A percentile compares a stretch with the other conserved stretches of the same genome.
phyloP scores from a whole-genome alignment of 176 grass and related monocot species.

The Otatea glauca region DNA sequence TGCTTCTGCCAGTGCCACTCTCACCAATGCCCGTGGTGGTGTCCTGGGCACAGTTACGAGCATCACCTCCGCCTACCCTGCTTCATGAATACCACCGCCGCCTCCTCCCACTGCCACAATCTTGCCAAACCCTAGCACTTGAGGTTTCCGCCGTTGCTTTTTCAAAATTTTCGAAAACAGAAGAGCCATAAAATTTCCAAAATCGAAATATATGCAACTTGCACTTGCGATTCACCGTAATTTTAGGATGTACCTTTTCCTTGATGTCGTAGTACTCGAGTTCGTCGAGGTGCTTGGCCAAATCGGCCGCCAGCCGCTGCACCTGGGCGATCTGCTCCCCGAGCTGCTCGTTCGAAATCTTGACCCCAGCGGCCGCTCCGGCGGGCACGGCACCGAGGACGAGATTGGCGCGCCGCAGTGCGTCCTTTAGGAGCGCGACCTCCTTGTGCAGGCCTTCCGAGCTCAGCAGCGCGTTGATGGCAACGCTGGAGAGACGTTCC shows the following conservation, averaged over 20 bases:
- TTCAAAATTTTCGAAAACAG: too few species aligned
- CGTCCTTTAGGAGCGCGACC: not conserved
- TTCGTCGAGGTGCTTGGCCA: constrained; percentile 25
- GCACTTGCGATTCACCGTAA: too few species aligned
- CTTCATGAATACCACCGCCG: too few species aligned
- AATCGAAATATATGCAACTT: too few species aligned
- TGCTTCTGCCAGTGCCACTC: too few species aligned
- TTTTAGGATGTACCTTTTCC: not conserved
- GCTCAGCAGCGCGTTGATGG: constrained; percentile 3
- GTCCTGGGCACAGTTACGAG: too few species aligned
- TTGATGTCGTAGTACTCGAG: constrained; percentile 6
- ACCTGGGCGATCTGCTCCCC: not conserved
- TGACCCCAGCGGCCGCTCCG: not conserved
- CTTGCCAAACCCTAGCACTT: too few species aligned
- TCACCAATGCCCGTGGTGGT: too few species aligned
- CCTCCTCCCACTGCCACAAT: too few species aligned
- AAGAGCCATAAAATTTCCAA: too few species aligned
- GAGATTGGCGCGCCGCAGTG: constrained; percentile 21
- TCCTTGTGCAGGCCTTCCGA: constrained; percentile 1
- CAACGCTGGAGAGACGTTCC: not conserved
- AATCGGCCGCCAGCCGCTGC: not conserved
- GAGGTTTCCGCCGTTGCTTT: too few species aligned
- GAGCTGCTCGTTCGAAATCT: constrained; percentile 30
- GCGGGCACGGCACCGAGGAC: constrained; percentile 19
- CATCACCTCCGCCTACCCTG: too few species aligned